These are phyloP conservation scores for Rachicladosporium sp. DNA, from an alignment of 2,329 filamentous ascomycete genomes.

Conservation along the genomic window DNA sequence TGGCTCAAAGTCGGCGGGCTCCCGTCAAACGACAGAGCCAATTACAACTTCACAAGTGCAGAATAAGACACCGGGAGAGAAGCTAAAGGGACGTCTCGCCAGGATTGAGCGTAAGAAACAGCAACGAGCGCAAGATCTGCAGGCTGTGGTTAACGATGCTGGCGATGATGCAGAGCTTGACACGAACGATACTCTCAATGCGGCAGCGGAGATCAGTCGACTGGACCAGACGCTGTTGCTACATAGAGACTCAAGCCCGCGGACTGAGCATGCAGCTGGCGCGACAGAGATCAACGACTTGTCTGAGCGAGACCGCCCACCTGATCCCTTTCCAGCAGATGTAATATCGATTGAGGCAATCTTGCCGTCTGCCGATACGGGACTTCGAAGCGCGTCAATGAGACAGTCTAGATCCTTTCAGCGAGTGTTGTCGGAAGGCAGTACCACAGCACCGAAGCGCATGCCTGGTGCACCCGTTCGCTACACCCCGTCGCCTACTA, in stretches of 20 bases:
- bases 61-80: slow-evolving; percentile 11
- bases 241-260: not conserved
- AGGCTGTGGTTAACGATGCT: slow-evolving; percentile 4
- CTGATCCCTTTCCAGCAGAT: no score
- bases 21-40: not conserved
- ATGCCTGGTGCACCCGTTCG: slow-evolving; percentile 18
- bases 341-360: no score
- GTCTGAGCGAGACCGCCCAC: slow-evolving; percentile 2
- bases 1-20: no score
- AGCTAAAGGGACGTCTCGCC: slow-evolving; percentile 19
- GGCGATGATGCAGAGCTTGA: not conserved
- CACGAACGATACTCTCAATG: no score
- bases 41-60: not conserved
- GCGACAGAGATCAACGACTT: not conserved
- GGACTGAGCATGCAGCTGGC: slow-evolving; percentile 2
- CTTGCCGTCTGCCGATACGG: no score
- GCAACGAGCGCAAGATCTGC: slow-evolving; percentile 3
- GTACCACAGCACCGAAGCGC: slow-evolving; percentile 8
- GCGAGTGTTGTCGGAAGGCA: slow-evolving; percentile 11
- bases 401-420: slow-evolving; percentile 3
- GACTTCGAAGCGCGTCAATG: no score
- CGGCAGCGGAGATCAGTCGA: slow-evolving; percentile 3
- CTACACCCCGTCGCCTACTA: slow-evolving; percentile 16
- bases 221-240: slow-evolving; percentile 1
- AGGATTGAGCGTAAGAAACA: slow-evolving; percentile 16